Conservation (phyloP, 2,329 filamentous ascomycete species). For the Pleoardoris graminearum region DNA sequence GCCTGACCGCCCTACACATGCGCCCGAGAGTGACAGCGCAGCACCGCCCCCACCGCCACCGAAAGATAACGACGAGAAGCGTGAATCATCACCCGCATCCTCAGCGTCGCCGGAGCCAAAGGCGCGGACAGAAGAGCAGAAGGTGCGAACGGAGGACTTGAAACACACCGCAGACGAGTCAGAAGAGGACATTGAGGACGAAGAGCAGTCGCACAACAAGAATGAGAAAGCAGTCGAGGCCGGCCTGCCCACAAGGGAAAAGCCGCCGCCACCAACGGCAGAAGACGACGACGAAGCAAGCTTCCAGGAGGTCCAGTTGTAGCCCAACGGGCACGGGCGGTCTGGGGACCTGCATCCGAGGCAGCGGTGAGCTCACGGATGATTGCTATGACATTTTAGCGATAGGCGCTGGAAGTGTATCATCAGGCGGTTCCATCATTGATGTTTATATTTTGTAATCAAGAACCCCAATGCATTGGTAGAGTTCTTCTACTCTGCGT, state of each 20-base stretch:
- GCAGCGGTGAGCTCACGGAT: neutral
- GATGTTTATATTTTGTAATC: conserved; percentile 7
- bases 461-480: neutral
- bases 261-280: conserved; percentile 28
- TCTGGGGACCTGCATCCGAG: too few relatives aligned
- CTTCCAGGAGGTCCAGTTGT: conserved; percentile 42
- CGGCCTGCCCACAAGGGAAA: conserved; percentile 26
- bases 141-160: conserved; percentile 39
- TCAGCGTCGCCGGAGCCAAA: conserved; percentile 35
- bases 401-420: conserved; percentile 5
- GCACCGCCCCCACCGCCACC: conserved; percentile 42
- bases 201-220: conserved; percentile 30
- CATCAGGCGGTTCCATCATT: conserved; percentile 3
- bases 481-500: neutral
- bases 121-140: conserved; percentile 37
- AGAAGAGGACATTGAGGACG: conserved; percentile 31
- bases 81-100: conserved; percentile 25
- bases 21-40: conserved; percentile 26
- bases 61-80: conserved; percentile 32
- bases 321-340: neutral
- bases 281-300: conserved; percentile 38
- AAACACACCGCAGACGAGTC: conserved; percentile 28
- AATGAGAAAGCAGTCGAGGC: conserved; percentile 27
- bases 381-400: conserved; percentile 4
- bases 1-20: conserved; percentile 46